Conservation (phyloP, 495 filamentous ascomycete genomes). For the Hypomontagnella monticulosa region DNA sequence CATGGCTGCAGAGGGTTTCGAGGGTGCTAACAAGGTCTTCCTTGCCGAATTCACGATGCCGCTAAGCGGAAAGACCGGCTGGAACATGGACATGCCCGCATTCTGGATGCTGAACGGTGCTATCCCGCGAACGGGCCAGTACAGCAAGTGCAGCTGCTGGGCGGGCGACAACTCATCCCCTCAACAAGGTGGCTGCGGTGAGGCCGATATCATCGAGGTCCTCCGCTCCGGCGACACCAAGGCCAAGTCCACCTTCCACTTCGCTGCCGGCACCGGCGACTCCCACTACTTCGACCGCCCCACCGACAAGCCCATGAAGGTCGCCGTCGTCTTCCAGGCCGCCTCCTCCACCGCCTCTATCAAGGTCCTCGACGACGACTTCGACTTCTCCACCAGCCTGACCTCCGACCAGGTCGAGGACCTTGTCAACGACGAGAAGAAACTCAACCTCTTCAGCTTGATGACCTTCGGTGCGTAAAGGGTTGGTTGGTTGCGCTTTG, state of each 20-base stretch:
- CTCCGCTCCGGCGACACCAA: conserved; percentile 59
- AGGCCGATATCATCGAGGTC: conserved; percentile 77
- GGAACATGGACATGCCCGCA: conserved; percentile 68
- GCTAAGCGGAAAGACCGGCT: conserved; percentile 50
- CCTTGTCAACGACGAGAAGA: conserved; percentile 41
- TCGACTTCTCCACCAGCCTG: conserved; percentile 47
- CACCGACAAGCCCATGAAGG: conserved; percentile 59
- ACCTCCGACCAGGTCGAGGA: conserved; percentile 45
- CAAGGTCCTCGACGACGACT: conserved; percentile 48
- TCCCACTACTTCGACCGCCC: conserved; percentile 73
- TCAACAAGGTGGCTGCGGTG: conserved; percentile 66
- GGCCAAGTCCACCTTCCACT: conserved; percentile 70
- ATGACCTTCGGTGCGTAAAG: conserved; percentile 31
- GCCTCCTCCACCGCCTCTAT: conserved; percentile 43
- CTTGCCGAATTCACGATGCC: conserved; percentile 77
- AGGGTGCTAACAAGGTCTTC: conserved; percentile 69
- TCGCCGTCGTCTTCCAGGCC: conserved; percentile 67
- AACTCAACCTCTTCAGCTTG: conserved; percentile 42
- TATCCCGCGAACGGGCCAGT: conserved; percentile 73
- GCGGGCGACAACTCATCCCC: conserved; percentile 47
- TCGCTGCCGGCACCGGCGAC: conserved; percentile 62
- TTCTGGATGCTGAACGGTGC: conserved; percentile 77
- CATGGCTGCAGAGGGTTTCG: conserved; percentile 68
- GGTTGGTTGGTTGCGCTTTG: neutral
- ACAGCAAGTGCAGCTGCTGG: conserved; percentile 75